Percentiles rank a stretch among this genome's conserved stretches.
Evolutionary conservation across 306 rosid species (phyloP).

Genomic region (Cicer judaicum): DNA sequence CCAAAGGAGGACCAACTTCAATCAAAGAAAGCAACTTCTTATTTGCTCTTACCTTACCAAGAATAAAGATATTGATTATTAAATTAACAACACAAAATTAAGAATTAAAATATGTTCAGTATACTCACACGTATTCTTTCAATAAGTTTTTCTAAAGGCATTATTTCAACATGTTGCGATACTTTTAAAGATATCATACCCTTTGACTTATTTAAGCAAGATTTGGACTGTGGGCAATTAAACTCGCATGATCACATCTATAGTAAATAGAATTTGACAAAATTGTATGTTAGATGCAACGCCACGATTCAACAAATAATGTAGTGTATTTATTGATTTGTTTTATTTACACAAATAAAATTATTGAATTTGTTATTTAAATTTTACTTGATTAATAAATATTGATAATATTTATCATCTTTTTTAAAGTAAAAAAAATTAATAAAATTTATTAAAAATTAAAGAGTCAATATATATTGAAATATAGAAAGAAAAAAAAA

Average conservation of each 20-base stretch:
- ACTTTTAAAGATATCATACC: no score
- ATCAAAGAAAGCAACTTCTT: slow-evolving; percentile 21
- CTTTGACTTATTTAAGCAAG: not conserved
- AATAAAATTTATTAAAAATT: no score
- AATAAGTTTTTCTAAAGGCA: not conserved
- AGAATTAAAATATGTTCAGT: not conserved
- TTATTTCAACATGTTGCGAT: not conserved
- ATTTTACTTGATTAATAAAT: no score
- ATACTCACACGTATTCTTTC: not conserved
- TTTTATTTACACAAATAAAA: no score
- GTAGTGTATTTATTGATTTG: not conserved
- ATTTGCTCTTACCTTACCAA: not conserved
- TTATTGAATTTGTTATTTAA: no score
- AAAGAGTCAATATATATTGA: no score
- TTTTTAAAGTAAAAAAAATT: no score
- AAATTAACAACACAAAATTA: not conserved
- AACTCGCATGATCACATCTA: not conserved
- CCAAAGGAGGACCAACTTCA: slow-evolving; percentile 2
- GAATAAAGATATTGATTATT: not conserved
- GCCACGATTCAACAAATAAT: not conserved
- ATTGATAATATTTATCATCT: no score
- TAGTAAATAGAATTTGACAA: not conserved
- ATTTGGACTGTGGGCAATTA: not conserved
- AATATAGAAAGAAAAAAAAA: no score
- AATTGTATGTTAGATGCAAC: not conserved